A percentile compares a stretch with the other conserved stretches of the same genome.
phyloP scores from a whole-genome alignment of 352 stramenopile genomes.

The Phytophthora colocasiae region DNA sequence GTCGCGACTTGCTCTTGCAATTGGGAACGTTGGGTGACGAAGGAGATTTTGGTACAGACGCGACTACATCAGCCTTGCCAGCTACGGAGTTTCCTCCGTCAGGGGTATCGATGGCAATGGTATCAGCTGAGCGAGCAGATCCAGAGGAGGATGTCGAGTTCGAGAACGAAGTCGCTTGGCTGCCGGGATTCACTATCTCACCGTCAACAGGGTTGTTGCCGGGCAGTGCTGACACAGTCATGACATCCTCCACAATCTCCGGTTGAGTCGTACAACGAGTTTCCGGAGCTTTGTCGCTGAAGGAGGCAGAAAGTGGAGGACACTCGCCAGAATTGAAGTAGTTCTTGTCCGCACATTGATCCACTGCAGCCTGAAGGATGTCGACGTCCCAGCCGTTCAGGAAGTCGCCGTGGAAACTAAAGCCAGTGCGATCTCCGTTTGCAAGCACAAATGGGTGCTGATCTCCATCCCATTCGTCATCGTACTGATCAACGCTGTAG shows the following conservation, averaged over 20 bases:
- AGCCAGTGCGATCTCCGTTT: constrained; percentile 56
- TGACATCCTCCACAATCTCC: constrained; percentile 42
- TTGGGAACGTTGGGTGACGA: constrained; percentile 3
- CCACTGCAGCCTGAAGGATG: constrained; percentile 50
- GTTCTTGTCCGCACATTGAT: constrained; percentile 56
- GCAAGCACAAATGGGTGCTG: constrained; percentile 61
- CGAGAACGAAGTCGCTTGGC: constrained; percentile 2
- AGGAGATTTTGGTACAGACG: constrained; percentile 1
- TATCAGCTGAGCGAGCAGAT: constrained; percentile 10
- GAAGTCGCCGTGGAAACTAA: constrained; percentile 62
- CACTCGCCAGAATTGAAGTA: constrained; percentile 62
- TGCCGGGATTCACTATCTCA: constrained; percentile 4
- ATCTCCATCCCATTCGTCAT: constrained; percentile 53
- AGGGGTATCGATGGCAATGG: neutral
- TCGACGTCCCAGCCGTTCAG: constrained; percentile 57
- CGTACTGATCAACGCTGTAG: constrained; percentile 55
- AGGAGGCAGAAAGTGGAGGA: constrained; percentile 43
- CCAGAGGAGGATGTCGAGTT: constrained; percentile 18
- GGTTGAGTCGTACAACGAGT: constrained; percentile 44
- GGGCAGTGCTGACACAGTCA: constrained; percentile 37
- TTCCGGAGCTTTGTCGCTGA: constrained; percentile 41
- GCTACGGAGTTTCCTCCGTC: constrained; percentile 16
- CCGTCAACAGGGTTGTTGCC: constrained; percentile 45
- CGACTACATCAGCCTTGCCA: constrained; percentile 15
- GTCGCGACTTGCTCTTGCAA: constrained; percentile 28